Percentiles rank a stretch among this genome's conserved stretches.
These are phyloP conservation scores for Rubus idaeus DNA, from an alignment of 306 rosid species.

Conservation along the genomic window DNA sequence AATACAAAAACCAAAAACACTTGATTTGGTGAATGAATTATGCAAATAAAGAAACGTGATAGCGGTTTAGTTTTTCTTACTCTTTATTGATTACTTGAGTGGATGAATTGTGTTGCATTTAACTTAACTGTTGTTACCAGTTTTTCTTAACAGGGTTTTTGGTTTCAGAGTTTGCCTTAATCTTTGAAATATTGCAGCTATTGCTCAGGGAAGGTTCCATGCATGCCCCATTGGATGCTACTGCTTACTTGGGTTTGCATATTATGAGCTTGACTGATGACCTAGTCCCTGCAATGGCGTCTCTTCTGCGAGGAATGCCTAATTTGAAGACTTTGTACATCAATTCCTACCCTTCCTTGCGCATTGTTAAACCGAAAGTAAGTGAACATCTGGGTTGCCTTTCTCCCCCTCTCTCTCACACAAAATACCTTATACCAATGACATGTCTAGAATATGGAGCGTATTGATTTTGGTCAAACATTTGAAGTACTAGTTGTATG, in stretches of 20 bases:
- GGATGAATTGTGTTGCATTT: too few species aligned
- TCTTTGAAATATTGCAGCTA: neutral
- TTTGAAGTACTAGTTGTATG: neutral
- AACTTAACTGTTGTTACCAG: neutral
- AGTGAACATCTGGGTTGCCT: too few species aligned
- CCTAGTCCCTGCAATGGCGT: slow-evolving; percentile 3
- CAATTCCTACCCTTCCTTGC: neutral
- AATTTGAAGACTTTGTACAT: slow-evolving; percentile 1
- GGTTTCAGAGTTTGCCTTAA: neutral
- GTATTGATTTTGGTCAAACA: neutral
- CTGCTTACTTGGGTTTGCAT: neutral
- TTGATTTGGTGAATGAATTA: too few species aligned
- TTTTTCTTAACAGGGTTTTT: neutral
- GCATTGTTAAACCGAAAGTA: neutral
- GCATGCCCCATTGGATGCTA: neutral
- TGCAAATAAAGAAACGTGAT: neutral
- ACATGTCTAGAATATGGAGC: neutral
- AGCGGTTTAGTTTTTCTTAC: neutral
- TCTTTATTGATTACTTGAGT: too few species aligned
- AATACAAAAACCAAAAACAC: too few species aligned
- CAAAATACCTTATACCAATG: neutral
- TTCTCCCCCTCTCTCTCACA: neutral
- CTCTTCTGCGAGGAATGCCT: slow-evolving; percentile 9
- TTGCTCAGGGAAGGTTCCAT: neutral
- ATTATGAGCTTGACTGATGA: slow-evolving; percentile 3